Evolutionary conservation across 2,329 filamentous ascomycete species (phyloP), one percentile per base, ranked within the genome.

Genomic region (Ciborinia camelliae): DNA sequence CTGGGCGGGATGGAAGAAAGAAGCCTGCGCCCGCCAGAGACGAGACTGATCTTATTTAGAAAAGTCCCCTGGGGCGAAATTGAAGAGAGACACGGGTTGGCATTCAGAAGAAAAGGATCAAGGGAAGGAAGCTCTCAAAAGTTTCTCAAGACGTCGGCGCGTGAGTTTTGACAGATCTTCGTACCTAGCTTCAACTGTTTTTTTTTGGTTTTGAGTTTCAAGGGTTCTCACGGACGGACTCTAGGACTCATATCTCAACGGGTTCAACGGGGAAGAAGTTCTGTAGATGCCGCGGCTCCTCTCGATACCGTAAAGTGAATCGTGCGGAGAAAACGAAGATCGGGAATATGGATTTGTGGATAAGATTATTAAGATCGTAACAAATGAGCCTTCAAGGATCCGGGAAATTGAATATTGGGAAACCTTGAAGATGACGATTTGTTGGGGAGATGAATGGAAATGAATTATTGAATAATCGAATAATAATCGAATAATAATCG

Each of bases 211-310:
- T n/a, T n/a, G n/a, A n/a, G n/a, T n/a, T n/a, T n/a, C n/a, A n/a
- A n/a, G n/a, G n/a, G n/a, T n/a, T n/a, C n/a, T n/a, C n/a, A n/a
- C n/a, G n/a, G n/a, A n/a, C n/a, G n/a, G n/a, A n/a, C n/a, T n/a
- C n/a, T n/a, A n/a, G n/a, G n/a, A n/a, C n/a, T n/a, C n/a, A n/a
- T 20, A 45, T 32, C 23, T 32, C 54, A 58, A 58, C 54, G 54
- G 54, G 54, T 47, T 47, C 54, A 58, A 58, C 54, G 54, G 54
- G 54, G 54, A 58, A 58, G 54, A 47, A 58, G 54, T 35, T 41
- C 18, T 12, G 1, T 7, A 47, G 28, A 26, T 58, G 54, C 54
- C 54, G 54, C 41, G 28, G 54, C 54, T 47, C 41, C 28, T 58
- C 39, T 20, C 41, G 28, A 45, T 47, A 23, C 54, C 54, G 41